Evolutionary conservation across 768 basidiomycete genomes (phyloP).

Genomic region (Tricholoma hemisulphureum): DNA sequence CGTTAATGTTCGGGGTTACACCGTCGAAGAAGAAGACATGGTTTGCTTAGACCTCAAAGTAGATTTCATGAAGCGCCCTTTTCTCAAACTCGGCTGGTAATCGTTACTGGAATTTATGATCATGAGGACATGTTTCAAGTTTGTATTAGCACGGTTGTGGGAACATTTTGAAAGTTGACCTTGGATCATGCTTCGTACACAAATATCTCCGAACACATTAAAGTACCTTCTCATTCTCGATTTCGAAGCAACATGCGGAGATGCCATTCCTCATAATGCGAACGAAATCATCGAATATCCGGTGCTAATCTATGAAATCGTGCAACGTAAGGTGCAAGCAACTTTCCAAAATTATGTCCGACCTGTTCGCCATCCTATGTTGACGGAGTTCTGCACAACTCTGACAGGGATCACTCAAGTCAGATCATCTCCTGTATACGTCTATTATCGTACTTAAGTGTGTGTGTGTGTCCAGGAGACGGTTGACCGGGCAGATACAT

Average conservation of each 20-base stretch:
- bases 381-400: too few relatives aligned
- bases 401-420: too few relatives aligned
- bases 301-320: background rate
- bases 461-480: background rate
- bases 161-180: too few relatives aligned
- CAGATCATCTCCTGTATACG: background rate
- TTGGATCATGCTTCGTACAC: too few relatives aligned
- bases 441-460: too few relatives aligned
- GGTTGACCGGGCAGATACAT: constrained; percentile 1
- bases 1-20: constrained; percentile 68
- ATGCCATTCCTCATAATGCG: background rate
- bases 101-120: background rate
- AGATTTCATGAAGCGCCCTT: constrained; percentile 61
- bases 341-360: background rate
- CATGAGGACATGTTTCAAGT: too few relatives aligned
- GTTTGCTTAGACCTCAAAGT: constrained; percentile 79
- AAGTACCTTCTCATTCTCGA: background rate
- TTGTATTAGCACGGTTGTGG: too few relatives aligned
- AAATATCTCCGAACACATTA: background rate
- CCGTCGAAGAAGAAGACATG: constrained; percentile 68
- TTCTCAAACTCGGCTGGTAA: constrained; percentile 33
- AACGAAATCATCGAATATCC: background rate
- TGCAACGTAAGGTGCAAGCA: background rate
- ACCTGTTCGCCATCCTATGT: constrained; percentile 1
- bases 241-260: constrained; percentile 1